Evolutionary conservation across 805 yeast species (phyloP).

Genomic region (Candida stauntonica): DNA sequence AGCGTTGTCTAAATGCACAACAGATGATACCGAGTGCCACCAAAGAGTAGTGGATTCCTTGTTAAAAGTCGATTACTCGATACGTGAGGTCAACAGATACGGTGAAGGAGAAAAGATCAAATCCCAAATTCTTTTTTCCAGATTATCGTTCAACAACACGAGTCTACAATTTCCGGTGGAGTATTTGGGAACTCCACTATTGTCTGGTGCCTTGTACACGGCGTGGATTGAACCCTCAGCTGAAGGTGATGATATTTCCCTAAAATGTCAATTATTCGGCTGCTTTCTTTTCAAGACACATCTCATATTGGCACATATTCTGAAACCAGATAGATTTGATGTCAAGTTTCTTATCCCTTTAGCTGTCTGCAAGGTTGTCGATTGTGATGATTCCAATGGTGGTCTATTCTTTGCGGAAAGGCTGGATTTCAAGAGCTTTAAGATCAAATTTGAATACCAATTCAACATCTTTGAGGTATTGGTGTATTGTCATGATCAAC

Average conservation of each 20-base stretch:
- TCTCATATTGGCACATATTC: constrained; percentile 34
- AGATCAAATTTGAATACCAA: constrained; percentile 43
- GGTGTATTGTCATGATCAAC: constrained; percentile 28
- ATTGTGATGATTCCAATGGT: constrained; percentile 22
- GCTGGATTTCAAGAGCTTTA: constrained; percentile 33
- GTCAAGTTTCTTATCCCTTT: constrained; percentile 48
- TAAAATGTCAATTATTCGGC: constrained; percentile 27
- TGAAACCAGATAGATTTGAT: constrained; percentile 26
- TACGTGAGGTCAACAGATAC: constrained; percentile 30
- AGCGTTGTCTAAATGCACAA: constrained; percentile 31
- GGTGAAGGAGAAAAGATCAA: constrained; percentile 24
- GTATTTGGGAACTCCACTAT: constrained; percentile 42
- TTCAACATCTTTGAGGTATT: constrained; percentile 42
- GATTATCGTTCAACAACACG: constrained; percentile 13
- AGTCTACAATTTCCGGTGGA: constrained; percentile 33
- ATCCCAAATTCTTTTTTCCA: constrained; percentile 14
- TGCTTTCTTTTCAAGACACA: constrained; percentile 48
- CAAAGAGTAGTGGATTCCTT: constrained; percentile 16
- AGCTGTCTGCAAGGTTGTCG: constrained; percentile 30
- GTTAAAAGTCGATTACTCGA: constrained; percentile 19
- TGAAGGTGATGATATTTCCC: neutral
- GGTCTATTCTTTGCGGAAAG: constrained; percentile 32
- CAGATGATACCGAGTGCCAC: constrained; percentile 17
- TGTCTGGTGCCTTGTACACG: constrained; percentile 40
- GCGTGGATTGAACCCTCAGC: constrained; percentile 34